Evolutionary conservation across 768 basidiomycete species (phyloP).

Genomic region (Amanita muscaria): DNA sequence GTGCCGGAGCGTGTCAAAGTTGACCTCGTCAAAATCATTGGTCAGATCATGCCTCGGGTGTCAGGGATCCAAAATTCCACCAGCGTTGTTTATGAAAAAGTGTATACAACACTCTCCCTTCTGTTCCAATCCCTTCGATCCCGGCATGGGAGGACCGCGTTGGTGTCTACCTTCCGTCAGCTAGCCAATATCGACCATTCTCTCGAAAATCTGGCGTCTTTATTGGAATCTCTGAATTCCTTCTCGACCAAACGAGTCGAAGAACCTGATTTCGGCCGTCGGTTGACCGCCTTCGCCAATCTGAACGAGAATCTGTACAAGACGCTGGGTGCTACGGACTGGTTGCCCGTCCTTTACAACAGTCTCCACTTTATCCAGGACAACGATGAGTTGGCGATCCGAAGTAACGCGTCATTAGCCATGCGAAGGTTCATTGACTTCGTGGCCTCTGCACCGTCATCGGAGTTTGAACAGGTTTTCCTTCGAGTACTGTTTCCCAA

Average conservation of each 20-base stretch:
- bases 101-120: conserved; percentile 60
- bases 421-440: conserved; percentile 73
- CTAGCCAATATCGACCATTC: conserved; percentile 36
- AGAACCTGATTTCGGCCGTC: conserved; percentile 88
- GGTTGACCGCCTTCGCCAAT: conserved; percentile 63
- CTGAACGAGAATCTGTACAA: conserved; percentile 62
- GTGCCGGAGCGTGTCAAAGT: conserved; percentile 84
- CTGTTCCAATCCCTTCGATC: conserved; percentile 73
- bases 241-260: conserved; percentile 78
- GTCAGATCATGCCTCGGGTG: conserved; percentile 56
- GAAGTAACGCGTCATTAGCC: conserved; percentile 69
- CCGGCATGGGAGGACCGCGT: conserved; percentile 58
- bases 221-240: conserved; percentile 71
- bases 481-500: conserved; percentile 63
- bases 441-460: conserved; percentile 31
- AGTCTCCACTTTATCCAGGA: conserved; percentile 84
- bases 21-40: conserved; percentile 67
- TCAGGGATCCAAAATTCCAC: conserved; percentile 43
- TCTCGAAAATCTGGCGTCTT: conserved; percentile 38
- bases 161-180: conserved; percentile 56
- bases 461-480: conserved; percentile 48
- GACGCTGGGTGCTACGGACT: conserved; percentile 46
- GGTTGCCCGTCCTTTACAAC: conserved; percentile 81
- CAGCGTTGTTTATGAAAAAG: conserved; percentile 37
- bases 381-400: conserved; percentile 76